phyloP scores from a whole-genome alignment of 345 rosid species.

The Acer yangbiense region DNA sequence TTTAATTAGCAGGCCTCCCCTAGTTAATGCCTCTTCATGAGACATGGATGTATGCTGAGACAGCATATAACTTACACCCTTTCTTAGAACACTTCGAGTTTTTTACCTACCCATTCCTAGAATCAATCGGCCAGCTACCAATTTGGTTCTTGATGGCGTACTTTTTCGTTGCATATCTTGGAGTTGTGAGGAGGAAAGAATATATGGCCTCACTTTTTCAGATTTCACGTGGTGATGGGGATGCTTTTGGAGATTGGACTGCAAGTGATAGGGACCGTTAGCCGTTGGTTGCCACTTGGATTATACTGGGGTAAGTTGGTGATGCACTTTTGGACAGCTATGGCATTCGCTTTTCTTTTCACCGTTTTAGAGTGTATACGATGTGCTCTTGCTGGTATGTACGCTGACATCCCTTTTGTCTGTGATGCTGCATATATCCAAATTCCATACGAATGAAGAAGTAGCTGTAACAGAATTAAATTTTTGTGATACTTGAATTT shows the following conservation, averaged over 20 bases:
- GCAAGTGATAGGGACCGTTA: constrained; percentile 78
- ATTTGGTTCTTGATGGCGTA: constrained; percentile 87
- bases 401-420: constrained; percentile 76
- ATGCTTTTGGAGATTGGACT: constrained; percentile 82
- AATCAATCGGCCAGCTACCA: constrained; percentile 69
- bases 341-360: constrained; percentile 72
- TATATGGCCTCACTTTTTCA: constrained; percentile 82
- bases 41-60: constrained; percentile 94
- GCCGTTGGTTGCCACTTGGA: constrained; percentile 77
- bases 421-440: constrained; percentile 92
- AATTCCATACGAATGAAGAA: constrained; percentile 68
- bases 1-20: constrained; percentile 78
- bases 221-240: constrained; percentile 87
- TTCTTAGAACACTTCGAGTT: constrained; percentile 74
- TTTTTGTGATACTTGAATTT: neutral
- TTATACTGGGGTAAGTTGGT: constrained; percentile 81
- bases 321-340: constrained; percentile 85
- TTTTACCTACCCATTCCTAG: constrained; percentile 76
- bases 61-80: constrained; percentile 81
- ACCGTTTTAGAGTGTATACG: constrained; percentile 77
- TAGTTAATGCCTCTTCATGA: constrained; percentile 94
- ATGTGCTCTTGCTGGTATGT: constrained; percentile 90
- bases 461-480: neutral
- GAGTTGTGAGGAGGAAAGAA: constrained; percentile 79
- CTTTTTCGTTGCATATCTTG: constrained; percentile 74